These are phyloP conservation scores for Yamadazyma pseudoaaseri DNA, from an alignment of 1,139 yeast genomes.

Conservation along the genomic window DNA sequence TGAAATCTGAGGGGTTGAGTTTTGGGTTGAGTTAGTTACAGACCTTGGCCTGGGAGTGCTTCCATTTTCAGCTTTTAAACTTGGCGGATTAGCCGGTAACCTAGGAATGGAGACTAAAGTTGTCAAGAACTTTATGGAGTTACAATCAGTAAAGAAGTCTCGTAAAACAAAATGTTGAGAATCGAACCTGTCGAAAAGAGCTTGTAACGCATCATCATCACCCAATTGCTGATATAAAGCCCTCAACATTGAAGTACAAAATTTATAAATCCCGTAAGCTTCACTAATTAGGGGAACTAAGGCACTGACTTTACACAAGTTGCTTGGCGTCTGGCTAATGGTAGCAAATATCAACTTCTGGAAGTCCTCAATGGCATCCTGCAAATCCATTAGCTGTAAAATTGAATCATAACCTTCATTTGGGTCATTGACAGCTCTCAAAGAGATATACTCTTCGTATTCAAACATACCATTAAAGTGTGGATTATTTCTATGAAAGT, in stretches of 20 bases:
- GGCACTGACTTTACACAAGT: slow-evolving; percentile 84
- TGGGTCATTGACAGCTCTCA: slow-evolving; percentile 87
- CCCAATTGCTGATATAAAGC: slow-evolving; percentile 81
- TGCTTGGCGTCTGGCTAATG: slow-evolving; percentile 59
- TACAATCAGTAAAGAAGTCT: slow-evolving; percentile 89
- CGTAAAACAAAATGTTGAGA: slow-evolving; percentile 79
- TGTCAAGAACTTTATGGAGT: slow-evolving; percentile 78
- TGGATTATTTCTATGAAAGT: slow-evolving; percentile 80
- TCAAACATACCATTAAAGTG: slow-evolving; percentile 96
- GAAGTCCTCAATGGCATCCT: slow-evolving; percentile 79
- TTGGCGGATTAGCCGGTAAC: slow-evolving; percentile 66
- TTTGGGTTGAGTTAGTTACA: slow-evolving; percentile 14
- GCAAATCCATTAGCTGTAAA: slow-evolving; percentile 80
- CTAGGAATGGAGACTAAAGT: slow-evolving; percentile 85
- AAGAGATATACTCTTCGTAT: slow-evolving; percentile 89
- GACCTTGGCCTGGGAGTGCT: slow-evolving; percentile 42
- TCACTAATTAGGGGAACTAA: slow-evolving; percentile 92
- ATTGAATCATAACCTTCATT: slow-evolving; percentile 94
- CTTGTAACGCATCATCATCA: slow-evolving; percentile 74
- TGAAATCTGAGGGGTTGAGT: slow-evolving; percentile 27
- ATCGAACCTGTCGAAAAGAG: slow-evolving; percentile 68
- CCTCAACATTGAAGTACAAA: slow-evolving; percentile 85
- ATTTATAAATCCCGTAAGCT: slow-evolving; percentile 89
- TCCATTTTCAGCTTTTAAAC: slow-evolving; percentile 47
- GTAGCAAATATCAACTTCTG: slow-evolving; percentile 78